Base-by-base conservation (phyloP, 169 alveolate genomes). In the Neospora caninum region DNA sequence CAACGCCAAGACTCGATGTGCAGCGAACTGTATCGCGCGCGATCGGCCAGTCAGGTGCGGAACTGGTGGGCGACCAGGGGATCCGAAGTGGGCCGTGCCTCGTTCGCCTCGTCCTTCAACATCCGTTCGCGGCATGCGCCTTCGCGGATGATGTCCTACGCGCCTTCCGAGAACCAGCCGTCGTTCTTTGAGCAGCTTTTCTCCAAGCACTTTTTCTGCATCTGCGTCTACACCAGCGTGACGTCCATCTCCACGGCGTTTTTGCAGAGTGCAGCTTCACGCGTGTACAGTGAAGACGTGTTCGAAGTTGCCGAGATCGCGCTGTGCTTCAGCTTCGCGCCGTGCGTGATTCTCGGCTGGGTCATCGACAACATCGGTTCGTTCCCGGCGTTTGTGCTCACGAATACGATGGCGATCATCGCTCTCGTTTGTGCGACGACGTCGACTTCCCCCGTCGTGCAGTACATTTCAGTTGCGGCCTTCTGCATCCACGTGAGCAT, bases 331-430 rank as follows among this genome's bases (percentile, higher is more conserved):
- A 58, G 83, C 20, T 91, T 91, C 58, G 42, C 73, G n/a, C 95
- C 95, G 38, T 83, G 93, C 43, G 39, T 93, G 31, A 20, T 93
- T 36, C 42, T 83, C 9, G 95, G 95, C 9, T 49, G 70, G 41
- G 49, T 89, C 31, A 87, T 88, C 27, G 95, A 93, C 38, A 18
- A 25, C 36, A n/a, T 88, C n/a, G 95, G 95, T 2, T n/a, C 80
- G 20, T 42, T 42, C 29, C 87, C 87, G 36, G 73, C 87, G 31
- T 45, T 93, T 31, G 45, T 45, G 42, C 38, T 86, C 54, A 93
- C 64, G 91, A 93, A 83, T 49, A 78, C 84, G 6, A 41, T 93
- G 91, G 95, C 94, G 53, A 25, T 93, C n/a, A 10, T 93, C 31
- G 31, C 95, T 20, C 36, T 80, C 34, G 80, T 73, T 13, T 93